Evolutionary conservation across 1,139 yeast species (phyloP), one percentile per base, ranked within the genome.

Genomic region (Candida dubliniensis): DNA sequence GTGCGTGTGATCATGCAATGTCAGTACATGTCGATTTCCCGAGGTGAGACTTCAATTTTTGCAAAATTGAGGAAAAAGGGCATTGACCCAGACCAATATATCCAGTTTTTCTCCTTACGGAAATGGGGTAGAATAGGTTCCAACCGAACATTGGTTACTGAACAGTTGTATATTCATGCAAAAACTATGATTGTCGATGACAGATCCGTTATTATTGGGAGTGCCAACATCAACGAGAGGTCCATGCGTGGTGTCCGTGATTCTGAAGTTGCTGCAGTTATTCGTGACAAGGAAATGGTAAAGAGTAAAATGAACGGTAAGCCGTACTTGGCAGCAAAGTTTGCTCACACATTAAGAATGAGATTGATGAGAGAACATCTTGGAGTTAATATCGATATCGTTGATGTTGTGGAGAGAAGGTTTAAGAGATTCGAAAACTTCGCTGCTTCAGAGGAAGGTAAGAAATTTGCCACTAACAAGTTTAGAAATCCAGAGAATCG

Each of bases 1-100:
- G 93, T 95, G 6, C 79, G 99, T 56, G 87, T 93, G 30, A 95
- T 95, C 55, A 91, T 93, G 96, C 95, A 91, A 67, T 90, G 98
- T 60, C 98, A 95, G 65, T 95, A 82, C 63, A 83, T 87, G 81
- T 85, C 96, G 1, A 95, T 95, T 36, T 88, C 96, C 1, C 79
- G 96, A 60, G 99, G 99, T 1, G 77, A 84, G 11, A 77, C 90
- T n/a, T 88, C 96, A 1, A 88, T 95, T 12, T 91, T 84, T 70
- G 91, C 93, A 5, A 82, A 90, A 50, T 73, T 95, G 46, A 77
- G 84, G 51, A 80, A 80, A 50, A 79, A 83, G 43, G 96, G 96
- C 11, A 90, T 95, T 53, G 82, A 82, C 43, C 97, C 99, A 0
- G 87, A 86, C 46, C 90, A 91, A 49, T 90, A 93, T 59, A 90